Percentiles rank a stretch among this genome's conserved stretches.
Conservation (phyloP, 306 rosid species). For the Dryas octopetala region DNA sequence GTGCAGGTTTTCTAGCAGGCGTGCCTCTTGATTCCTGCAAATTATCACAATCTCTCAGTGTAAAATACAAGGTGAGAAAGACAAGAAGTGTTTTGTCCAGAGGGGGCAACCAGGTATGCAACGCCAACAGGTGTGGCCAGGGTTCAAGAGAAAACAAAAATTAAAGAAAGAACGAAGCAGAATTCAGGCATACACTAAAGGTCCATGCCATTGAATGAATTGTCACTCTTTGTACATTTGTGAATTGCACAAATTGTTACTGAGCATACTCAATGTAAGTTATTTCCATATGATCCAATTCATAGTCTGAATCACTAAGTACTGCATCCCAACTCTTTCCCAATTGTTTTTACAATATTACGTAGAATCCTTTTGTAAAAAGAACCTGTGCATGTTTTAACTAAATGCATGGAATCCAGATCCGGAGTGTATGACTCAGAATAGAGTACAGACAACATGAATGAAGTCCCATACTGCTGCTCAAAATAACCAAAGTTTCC, state of each 20-base stretch:
- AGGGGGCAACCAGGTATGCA: background rate
- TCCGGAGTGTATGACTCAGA: background rate
- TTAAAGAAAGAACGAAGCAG: background rate
- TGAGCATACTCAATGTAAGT: background rate
- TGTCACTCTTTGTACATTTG: background rate
- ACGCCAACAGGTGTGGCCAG: background rate
- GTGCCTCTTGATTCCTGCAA: conserved; percentile 91
- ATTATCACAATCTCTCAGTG: conserved; percentile 14
- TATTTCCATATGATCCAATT: background rate
- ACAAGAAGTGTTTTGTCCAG: background rate
- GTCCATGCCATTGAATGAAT: background rate
- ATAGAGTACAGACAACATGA: conserved; percentile 6
- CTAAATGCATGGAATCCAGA: background rate
- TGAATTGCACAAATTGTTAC: background rate
- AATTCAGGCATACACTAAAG: background rate
- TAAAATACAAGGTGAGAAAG: background rate
- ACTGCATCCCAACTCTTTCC: conserved; percentile 1
- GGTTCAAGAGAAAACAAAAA: background rate
- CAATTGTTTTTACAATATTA: background rate
- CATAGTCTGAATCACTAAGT: background rate
- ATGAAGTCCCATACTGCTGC: conserved; percentile 15
- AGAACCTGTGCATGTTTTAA: background rate
- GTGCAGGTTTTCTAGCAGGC: conserved; percentile 90
- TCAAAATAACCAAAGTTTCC: conserved; percentile 3
- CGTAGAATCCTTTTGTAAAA: background rate